Percentiles rank a stretch among this genome's conserved stretches.
phyloP scores from a whole-genome alignment of 306 rosid species.

The Dryas octopetala region DNA sequence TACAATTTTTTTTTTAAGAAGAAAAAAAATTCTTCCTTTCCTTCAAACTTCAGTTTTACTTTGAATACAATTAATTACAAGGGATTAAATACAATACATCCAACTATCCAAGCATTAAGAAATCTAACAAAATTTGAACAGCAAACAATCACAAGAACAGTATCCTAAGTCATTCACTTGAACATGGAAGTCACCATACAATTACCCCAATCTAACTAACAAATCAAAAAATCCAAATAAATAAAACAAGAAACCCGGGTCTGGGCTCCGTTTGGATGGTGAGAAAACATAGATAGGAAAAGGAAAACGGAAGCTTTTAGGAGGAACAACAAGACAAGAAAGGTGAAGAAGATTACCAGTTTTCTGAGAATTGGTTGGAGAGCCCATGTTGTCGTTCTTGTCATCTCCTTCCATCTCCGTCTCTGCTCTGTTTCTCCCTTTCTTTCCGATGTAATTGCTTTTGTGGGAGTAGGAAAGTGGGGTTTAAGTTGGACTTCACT shows the following conservation, averaged over 20 bases:
- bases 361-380: conserved; percentile 65
- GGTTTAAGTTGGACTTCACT: neutral
- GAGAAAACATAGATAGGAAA: neutral
- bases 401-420: conserved; percentile 36
- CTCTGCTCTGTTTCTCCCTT: neutral
- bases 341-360: conserved; percentile 39
- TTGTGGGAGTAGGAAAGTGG: no score
- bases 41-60: neutral
- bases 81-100: neutral
- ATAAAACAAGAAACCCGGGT: neutral
- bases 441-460: neutral
- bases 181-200: neutral
- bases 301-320: neutral
- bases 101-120: neutral
- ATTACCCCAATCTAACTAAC: neutral
- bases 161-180: neutral
- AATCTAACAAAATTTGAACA: neutral
- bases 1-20: neutral
- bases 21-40: neutral
- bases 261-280: neutral
- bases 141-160: neutral
- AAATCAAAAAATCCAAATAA: neutral
- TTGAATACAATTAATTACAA: neutral
- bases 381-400: conserved; percentile 21
- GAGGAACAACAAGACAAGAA: neutral